A percentile compares a stretch with the other conserved stretches of the same genome.
phyloP scores from a whole-genome alignment of 2,329 filamentous ascomycete genomes.

The Beauveria medogensis region DNA sequence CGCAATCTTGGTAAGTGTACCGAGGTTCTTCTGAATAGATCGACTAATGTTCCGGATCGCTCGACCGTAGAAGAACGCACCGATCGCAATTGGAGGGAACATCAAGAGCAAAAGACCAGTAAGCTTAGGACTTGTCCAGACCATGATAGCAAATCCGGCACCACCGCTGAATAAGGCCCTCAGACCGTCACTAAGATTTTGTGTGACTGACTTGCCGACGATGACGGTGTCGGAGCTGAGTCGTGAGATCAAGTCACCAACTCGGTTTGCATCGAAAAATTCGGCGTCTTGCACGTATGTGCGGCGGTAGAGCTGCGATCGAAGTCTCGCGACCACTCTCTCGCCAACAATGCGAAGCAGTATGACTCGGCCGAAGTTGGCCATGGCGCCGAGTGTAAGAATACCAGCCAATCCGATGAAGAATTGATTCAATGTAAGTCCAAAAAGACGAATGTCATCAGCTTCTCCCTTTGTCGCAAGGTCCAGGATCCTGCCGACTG shows the following conservation, averaged over 20 bases:
- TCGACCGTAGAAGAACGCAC: constrained; percentile 86
- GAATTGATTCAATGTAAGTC: constrained; percentile 78
- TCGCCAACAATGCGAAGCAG: constrained; percentile 91
- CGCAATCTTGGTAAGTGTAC: constrained; percentile 89
- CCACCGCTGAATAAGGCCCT: constrained; percentile 81
- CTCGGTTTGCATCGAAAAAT: constrained; percentile 96
- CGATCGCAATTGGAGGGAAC: constrained; percentile 83
- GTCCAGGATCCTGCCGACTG: constrained; percentile 92
- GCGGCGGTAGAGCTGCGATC: constrained; percentile 80
- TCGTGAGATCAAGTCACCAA: constrained; percentile 91
- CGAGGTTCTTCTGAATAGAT: constrained; percentile 88
- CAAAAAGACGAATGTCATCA: constrained; percentile 67
- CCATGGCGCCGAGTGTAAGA: constrained; percentile 73
- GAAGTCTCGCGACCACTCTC: constrained; percentile 80
- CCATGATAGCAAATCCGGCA: constrained; percentile 87
- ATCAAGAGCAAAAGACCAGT: constrained; percentile 80
- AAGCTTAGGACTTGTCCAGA: constrained; percentile 87
- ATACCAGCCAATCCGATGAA: constrained; percentile 72
- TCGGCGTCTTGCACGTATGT: constrained; percentile 97
- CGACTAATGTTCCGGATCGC: constrained; percentile 83
- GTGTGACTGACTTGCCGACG: constrained; percentile 96
- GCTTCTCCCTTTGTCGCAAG: constrained; percentile 67
- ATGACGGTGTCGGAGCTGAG: constrained; percentile 95
- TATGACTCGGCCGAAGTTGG: constrained; percentile 91
- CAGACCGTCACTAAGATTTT: constrained; percentile 94